These are phyloP conservation scores for Sequoiadendron giganteum DNA, from an alignment of 75 land plant genomes.

Conservation along the genomic window DNA sequence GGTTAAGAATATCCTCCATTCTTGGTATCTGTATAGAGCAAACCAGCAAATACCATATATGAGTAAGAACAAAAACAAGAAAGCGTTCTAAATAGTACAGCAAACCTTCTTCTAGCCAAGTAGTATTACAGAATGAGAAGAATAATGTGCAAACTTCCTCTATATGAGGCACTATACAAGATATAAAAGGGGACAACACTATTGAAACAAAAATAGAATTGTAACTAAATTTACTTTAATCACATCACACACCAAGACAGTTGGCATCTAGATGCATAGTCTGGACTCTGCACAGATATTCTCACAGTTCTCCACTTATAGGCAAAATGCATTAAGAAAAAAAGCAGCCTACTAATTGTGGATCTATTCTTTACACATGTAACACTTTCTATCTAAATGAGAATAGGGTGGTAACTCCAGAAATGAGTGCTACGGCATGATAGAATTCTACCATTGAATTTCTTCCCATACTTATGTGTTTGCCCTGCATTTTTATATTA, in stretches of 20 bases:
- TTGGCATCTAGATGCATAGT: neutral
- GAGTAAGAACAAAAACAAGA: neutral
- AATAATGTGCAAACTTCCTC: neutral
- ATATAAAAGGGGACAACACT: neutral
- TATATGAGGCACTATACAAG: neutral
- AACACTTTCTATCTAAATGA: no score
- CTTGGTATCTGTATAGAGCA: conserved; percentile 32
- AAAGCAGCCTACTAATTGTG: neutral
- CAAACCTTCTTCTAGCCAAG: neutral
- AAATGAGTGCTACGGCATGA: neutral
- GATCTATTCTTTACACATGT: neutral
- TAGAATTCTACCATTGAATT: neutral
- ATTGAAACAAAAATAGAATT: neutral
- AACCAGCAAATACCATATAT: neutral
- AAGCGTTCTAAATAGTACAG: neutral
- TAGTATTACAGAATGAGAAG: neutral
- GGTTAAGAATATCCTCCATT: conserved; percentile 49
- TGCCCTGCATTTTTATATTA: neutral
- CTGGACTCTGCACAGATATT: neutral
- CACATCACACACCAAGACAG: neutral
- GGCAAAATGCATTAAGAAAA: neutral
- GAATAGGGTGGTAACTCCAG: neutral
- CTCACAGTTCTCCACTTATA: neutral
- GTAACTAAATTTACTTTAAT: neutral
- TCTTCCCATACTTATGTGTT: neutral